These are phyloP conservation scores for Paraurostyla sp. DNA, from an alignment of 73 alveolate species.

Conservation along the genomic window DNA sequence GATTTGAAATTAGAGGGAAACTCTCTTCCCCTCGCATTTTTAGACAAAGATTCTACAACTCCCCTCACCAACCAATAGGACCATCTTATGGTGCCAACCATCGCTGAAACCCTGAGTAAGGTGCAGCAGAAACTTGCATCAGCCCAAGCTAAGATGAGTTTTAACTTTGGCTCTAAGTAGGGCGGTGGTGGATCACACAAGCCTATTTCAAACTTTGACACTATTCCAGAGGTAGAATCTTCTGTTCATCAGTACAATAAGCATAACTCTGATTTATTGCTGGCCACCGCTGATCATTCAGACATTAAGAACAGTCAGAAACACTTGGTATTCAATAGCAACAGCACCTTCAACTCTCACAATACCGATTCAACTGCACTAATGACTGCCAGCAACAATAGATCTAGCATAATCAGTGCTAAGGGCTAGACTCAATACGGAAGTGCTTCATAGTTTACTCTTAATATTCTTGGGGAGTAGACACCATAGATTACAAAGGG, in stretches of 20 bases:
- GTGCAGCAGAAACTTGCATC: neutral
- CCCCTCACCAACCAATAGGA: too few species aligned
- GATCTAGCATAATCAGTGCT: neutral
- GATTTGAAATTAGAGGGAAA: too few species aligned
- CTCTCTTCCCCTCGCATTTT: too few species aligned
- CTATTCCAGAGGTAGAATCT: neutral
- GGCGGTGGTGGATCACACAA: too few species aligned
- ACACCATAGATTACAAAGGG: neutral
- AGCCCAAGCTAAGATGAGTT: constrained; percentile 26
- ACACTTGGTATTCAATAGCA: neutral
- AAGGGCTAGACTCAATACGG: neutral
- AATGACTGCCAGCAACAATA: neutral
- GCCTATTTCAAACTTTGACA: neutral
- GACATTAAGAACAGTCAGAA: constrained; percentile 35
- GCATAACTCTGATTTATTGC: constrained; percentile 24
- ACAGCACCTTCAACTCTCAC: neutral
- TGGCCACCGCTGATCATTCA: constrained; percentile 6
- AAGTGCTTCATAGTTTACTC: neutral
- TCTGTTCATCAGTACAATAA: neutral
- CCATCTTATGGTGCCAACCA: too few species aligned
- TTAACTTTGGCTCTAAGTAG: neutral
- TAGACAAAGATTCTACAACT: too few species aligned
- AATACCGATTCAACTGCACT: neutral
- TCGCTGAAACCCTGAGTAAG: neutral
- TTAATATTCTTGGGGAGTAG: constrained; percentile 27